Evolutionary conservation across 208 protist species (phyloP), one percentile per base, ranked within the genome.

Genomic region (Leptomonas pyrrhocoris): DNA sequence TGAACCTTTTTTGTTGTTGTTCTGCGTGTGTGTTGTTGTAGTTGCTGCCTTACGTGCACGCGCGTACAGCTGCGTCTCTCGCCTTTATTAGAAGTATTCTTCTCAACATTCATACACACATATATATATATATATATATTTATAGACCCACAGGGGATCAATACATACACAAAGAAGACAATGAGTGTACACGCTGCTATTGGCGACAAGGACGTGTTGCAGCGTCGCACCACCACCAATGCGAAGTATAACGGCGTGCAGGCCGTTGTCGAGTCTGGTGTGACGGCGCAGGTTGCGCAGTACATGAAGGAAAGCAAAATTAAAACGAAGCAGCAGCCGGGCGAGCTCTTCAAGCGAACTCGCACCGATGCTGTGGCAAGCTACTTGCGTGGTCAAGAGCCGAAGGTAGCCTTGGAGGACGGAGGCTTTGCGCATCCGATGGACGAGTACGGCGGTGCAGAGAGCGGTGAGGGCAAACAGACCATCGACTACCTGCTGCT

Each of bases 351-450:
- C 83, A 42, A 76, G 49, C 90, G 94, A 5, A 48, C 96, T 19
- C 78, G 69, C 30, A 73, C 86, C 15, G 74, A 69, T 19, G 48
- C 77, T 28, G 28, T 97, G 13, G 85, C 75, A 0, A 66, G 78
- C 7, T 83, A 80, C 40, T 58, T 97, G 18, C 42, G 64, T 27
- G 61, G 66, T 0, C 49, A 80, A 46, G 53, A 80, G 16, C 58
- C 68, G 62, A 55, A 74, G 36, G 34, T 62, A 9, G 21, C 48
- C 7, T 31, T 90, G 38, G 80, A 79, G 18, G 89, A 94, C 56
- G 92, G 89, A 15, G 90, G 88, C n/a, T 94, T 85, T 64, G 84
- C 78, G 1, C 77, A 87, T 28, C 92, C 92, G 2, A 92, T 96
- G 87, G 92, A 94, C 57, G 89, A 93, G 83, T 94, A 94, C 81